These are phyloP conservation scores for Seiridium cupressi DNA, from an alignment of 2,329 filamentous ascomycete species.

Conservation along the genomic window DNA sequence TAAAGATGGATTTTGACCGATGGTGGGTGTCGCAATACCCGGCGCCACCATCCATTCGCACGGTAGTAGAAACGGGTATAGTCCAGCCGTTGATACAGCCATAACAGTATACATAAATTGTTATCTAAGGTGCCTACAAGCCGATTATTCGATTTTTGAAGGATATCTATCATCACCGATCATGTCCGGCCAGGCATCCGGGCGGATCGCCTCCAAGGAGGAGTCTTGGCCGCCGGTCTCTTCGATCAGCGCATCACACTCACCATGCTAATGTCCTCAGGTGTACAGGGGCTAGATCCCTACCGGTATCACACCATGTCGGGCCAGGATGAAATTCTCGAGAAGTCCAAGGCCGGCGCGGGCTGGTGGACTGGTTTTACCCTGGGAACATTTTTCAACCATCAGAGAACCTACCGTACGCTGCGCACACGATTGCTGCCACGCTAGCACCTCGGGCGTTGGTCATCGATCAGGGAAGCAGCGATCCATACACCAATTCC, in stretches of 20 bases:
- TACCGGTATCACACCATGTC: constrained; percentile 47
- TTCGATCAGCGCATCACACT: constrained; percentile 51
- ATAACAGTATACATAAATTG: too few relatives aligned
- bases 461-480: constrained; percentile 53
- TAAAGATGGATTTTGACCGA: neutral
- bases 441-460: constrained; percentile 56
- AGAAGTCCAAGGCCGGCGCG: constrained; percentile 49
- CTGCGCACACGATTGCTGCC: constrained; percentile 58
- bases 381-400: constrained; percentile 57
- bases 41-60: too few relatives aligned
- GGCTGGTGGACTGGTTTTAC: constrained; percentile 54
- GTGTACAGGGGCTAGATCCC: constrained; percentile 53
- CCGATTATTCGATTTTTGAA: too few relatives aligned
- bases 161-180: constrained; percentile 22
- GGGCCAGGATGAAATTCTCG: constrained; percentile 44
- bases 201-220: constrained; percentile 51
- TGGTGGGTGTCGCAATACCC: neutral
- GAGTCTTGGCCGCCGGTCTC: constrained; percentile 49
- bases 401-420: constrained; percentile 50
- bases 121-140: too few relatives aligned
- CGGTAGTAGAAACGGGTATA: too few relatives aligned
- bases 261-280: constrained; percentile 55
- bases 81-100: too few relatives aligned
- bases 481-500: constrained; percentile 45
- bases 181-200: constrained; percentile 36